Conservation (phyloP, 352 stramenopile species). For the Phytophthora brassicae region DNA sequence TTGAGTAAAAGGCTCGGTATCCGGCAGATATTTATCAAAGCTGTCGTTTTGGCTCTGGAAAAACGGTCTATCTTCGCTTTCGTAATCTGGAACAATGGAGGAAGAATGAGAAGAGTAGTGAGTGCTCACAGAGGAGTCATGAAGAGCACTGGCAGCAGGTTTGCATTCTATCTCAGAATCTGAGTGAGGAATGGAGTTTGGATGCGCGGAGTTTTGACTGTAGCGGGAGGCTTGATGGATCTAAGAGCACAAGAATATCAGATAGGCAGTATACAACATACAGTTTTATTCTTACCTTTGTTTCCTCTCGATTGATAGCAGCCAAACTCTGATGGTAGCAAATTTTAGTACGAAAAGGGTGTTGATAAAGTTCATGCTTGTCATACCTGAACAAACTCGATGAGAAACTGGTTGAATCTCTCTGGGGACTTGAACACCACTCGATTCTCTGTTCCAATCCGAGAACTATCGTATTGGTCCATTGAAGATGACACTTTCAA, state of each 20-base stretch:
- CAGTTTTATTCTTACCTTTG: slow-evolving; percentile 7
- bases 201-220: not conserved
- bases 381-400: slow-evolving; percentile 50
- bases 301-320: slow-evolving; percentile 5
- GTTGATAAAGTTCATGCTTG: not conserved
- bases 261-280: not conserved
- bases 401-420: slow-evolving; percentile 38
- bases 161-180: not conserved
- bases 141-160: not conserved
- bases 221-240: not conserved
- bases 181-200: not conserved
- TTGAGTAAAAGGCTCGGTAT: not conserved
- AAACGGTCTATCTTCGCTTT: not conserved
- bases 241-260: not conserved
- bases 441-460: slow-evolving; percentile 23
- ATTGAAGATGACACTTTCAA: slow-evolving; percentile 50
- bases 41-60: not conserved
- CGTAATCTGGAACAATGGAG: not conserved
- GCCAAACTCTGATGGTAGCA: slow-evolving; percentile 14
- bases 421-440: slow-evolving; percentile 45
- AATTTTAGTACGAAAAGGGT: not conserved
- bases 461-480: slow-evolving; percentile 39
- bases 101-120: not conserved
- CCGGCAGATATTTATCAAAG: not conserved
- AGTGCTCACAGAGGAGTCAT: not conserved